These are phyloP conservation scores for Bretziella fagacearum DNA, from an alignment of 2,329 filamentous ascomycete genomes.

Conservation along the genomic window DNA sequence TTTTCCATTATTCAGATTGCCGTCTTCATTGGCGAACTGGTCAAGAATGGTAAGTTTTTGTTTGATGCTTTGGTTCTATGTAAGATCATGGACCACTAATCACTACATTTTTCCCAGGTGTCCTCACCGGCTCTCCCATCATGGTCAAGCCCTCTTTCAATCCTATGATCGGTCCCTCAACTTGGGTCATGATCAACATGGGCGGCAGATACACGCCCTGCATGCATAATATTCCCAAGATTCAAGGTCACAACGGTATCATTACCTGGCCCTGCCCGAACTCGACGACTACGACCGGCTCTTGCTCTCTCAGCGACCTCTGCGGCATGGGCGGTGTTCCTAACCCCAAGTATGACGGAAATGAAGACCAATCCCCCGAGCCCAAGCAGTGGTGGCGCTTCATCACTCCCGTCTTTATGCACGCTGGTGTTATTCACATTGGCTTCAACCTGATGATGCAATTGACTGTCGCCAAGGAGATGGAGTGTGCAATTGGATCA, in stretches of 20 bases:
- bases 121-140: constrained; percentile 62
- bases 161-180: constrained; percentile 89
- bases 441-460: constrained; percentile 90
- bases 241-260: constrained; percentile 35
- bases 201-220: constrained; percentile 82
- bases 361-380: constrained; percentile 33
- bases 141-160: constrained; percentile 77
- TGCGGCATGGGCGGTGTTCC: constrained; percentile 71
- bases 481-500: constrained; percentile 78
- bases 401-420: constrained; percentile 87
- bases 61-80: not conserved
- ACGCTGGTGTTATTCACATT: constrained; percentile 87
- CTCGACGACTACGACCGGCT: constrained; percentile 42
- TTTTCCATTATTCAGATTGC: constrained; percentile 60
- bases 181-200: constrained; percentile 89
- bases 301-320: constrained; percentile 59
- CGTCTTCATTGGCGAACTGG: constrained; percentile 80
- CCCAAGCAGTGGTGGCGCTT: constrained; percentile 97
- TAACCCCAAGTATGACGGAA: constrained; percentile 43
- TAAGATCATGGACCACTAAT: not conserved
- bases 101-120: constrained; percentile 29
- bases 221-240: constrained; percentile 65
- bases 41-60: constrained; percentile 53
- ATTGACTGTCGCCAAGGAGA: constrained; percentile 74
- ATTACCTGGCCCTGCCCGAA: constrained; percentile 69